Evolutionary conservation across 208 protist genomes (phyloP), one percentile per base, ranked within the genome.

Genomic region (Trypanosoma mega): DNA sequence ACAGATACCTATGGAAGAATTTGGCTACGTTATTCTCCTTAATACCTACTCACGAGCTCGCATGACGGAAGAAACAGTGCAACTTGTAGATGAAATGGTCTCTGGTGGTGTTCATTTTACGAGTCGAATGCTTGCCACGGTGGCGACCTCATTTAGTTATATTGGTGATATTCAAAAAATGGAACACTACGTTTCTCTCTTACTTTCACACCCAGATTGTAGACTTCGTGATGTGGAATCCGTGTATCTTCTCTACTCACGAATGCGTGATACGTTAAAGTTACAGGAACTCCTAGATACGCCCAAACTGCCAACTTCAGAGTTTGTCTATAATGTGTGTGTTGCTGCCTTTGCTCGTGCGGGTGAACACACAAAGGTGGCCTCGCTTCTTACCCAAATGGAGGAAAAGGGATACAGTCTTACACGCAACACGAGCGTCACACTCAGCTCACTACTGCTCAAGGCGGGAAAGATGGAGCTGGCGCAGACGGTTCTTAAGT

Each of bases 381-480:
- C 86, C 12, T 75, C 65, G 18, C 70, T 96, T 8, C 60, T 96
- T 29, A 77, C 72, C 3, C 72, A 87, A 55, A 96, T 96, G 90
- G 84, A 93, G 60, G 74, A 72, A 37, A 72, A 76, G 39, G 75
- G 77, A 21, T 90, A 82, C 37, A 65, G 58, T 4, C 75, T 96
- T n/a, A 80, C 63, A 18, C 80, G 82, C 37, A 88, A 73, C 70
- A 92, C 90, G n/a, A 91, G 83, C 56, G 72, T 96, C 4, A 82
- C 78, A n/a, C 69, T 96, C 11, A 96, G 90, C 48, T 85, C 84
- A 33, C 70, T 96, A 44, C 68, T 96, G n/a, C 70, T 96, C 16
- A 96, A 93, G 61, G 83, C 86, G 0, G 90, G 90, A 1, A 96
- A 92, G 60, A 26, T 87, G 30, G 82, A 96, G 58, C 63, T 96